Evolutionary conservation across 2,329 filamentous ascomycete genomes (phyloP), one percentile per base, ranked within the genome.

Genomic region (Amphichorda felina): DNA sequence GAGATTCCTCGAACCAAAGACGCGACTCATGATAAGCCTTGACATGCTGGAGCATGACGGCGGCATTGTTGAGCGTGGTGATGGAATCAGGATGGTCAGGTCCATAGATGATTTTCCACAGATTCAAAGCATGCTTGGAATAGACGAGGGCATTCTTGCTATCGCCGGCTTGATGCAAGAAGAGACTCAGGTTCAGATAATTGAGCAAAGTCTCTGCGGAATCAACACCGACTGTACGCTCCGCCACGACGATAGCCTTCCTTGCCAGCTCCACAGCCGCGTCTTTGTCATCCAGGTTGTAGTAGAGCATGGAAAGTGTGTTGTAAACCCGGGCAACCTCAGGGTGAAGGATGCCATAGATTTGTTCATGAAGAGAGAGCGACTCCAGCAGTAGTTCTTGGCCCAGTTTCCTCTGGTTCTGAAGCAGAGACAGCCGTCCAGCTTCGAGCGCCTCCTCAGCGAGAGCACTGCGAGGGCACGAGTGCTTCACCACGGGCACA

Each of bases 61-160:
- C 91, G 15, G 86, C 89, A 52, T 98, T 98, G 72, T 96, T 98
- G 61, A 96, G 82, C 13, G 91, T 96, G 8, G 93, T 98, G 60
- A 98, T 95, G 8, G 87, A 94, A 61, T 98, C 91, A 3, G 91
- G 91, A 60, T 98, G 91, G 49, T 86, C 82, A 21, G 81, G 68
- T 22, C 91, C 91, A 54, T 95, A 98, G 49, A 96, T 89, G 49
- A 96, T 75, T 67, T 94, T 95, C 89, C 89, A 96, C 42, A 98
- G 69, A 54, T 91, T 80, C 45, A 98, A 73, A 6, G 91, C 91
- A 56, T 98, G 91, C 55, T 84, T 85, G 44, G 93, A 82, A 55
- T 94, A 95, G 10, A 75, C 70, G 37, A 98, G 67, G n/a, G 89
- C 91, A 40, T 75, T 72, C 60, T 80, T 82, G 53, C 88, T 95